Percentiles rank a stretch among this genome's conserved stretches.
Evolutionary conservation across 441 rosid genomes (phyloP).

Genomic region (Populus tomentosa): DNA sequence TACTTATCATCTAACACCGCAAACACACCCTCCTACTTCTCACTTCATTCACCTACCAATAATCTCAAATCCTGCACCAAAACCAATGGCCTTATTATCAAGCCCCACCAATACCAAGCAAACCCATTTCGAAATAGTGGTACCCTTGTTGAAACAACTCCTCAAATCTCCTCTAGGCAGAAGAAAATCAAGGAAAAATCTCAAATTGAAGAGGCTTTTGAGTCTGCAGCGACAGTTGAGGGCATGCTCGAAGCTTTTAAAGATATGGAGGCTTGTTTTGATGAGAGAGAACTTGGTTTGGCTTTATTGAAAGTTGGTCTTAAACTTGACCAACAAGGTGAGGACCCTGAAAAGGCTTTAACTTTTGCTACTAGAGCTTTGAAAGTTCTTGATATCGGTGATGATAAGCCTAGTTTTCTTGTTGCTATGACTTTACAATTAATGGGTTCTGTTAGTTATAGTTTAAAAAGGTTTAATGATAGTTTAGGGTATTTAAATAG

Average conservation of each 20-base stretch:
- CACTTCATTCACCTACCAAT: constrained; percentile 24
- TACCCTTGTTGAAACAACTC: constrained; percentile 44
- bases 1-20: constrained; percentile 25
- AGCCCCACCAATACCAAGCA: constrained; percentile 29
- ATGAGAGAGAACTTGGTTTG: constrained; percentile 71
- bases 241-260: constrained; percentile 72
- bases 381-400: constrained; percentile 48
- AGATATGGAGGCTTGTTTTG: constrained; percentile 68
- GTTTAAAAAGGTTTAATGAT: constrained; percentile 68
- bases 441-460: constrained; percentile 69
- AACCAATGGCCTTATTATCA: constrained; percentile 31
- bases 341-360: constrained; percentile 63
- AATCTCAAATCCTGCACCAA: constrained; percentile 31
- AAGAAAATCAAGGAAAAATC: constrained; percentile 49
- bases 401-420: constrained; percentile 44
- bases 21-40: constrained; percentile 20
- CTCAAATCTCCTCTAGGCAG: constrained; percentile 52
- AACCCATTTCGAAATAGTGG: constrained; percentile 45
- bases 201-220: constrained; percentile 80
- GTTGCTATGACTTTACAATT: constrained; percentile 76
- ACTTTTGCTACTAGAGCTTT: constrained; percentile 65
- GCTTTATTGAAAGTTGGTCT: constrained; percentile 76
- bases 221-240: constrained; percentile 64
- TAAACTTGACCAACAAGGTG: constrained; percentile 83
- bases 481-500: constrained; percentile 73